Base-by-base conservation (phyloP, 148 eudicot species). In the Vaccinium macrocarpon region DNA sequence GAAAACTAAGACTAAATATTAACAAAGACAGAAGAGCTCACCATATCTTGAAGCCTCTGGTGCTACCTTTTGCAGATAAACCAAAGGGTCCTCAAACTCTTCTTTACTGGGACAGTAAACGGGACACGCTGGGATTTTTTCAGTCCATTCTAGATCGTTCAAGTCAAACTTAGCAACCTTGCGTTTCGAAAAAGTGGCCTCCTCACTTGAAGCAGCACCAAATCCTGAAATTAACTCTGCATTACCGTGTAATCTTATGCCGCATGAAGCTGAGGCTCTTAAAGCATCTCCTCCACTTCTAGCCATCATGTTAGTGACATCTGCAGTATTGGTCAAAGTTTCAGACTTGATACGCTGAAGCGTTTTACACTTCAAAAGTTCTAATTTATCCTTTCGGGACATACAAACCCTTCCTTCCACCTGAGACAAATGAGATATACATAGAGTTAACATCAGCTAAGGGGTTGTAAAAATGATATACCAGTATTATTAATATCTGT, bases 31-130 rank as follows among this genome's bases (percentile, higher is more conserved):
- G n/a, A 80, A 27, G 27, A 59, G 42, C 76, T 73, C 91, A 97
- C 99, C 99, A 88, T 89, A 93, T 92, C 87, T 95, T 48, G 99
- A 97, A 79, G 98, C 98, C 86, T 95, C 94, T 14, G 98, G 98
- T 61, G 96, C 94, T 80, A 97, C 95, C 89, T 87, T 95, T 86
- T 93, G 96, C 90, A 97, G 78, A 90, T 93, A 97, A 49, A 91
- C 91, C 80, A 97, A 88, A 59, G 98, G 99, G 89, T 97, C 99
- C 83, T 92, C 94, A 89, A 97, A 97, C 83, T 97, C 99, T 83
- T 97, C 92, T 86, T 85, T 93, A 85, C 89, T 89, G 77, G 98
- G 99, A 87, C 56, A 79, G 78, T 92, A 97, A 55, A 93, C 93
- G 35, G 98, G 99, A 84, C 99, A 97, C 46, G 93, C 97, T 3